Evolutionary conservation across 2,329 filamentous ascomycete genomes (phyloP), one percentile per base, ranked within the genome.

Genomic region (Aspergillus ochraceoroseus): DNA sequence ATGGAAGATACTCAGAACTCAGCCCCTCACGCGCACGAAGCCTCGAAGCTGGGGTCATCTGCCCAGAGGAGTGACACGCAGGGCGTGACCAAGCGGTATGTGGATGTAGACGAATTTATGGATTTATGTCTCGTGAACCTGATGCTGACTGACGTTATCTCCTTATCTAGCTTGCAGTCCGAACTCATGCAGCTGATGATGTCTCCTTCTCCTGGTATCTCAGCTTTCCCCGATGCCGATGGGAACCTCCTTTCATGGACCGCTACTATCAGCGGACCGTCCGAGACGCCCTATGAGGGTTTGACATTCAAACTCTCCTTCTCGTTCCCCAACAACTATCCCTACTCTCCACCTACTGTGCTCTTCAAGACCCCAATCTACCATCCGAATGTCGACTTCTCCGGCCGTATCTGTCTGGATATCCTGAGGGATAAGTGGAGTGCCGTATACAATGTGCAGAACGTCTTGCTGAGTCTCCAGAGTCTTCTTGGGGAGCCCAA

Each of bases 391-490:
- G 87, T 98, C 55, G 92, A 98, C 70, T 95, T 98, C 71, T 89
- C 85, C 3, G 92, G 92, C 27, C 80, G 92, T 41, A 98, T 98
- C 67, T 98, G 92, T 66, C 76, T 98, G 46, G 94, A 98, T 61
- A 98, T 98, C 54, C 75, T 98, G 51, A 96, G 95, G 76, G 92
- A 96, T 67, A 95, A 95, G 72, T 98, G 92, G 92, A 95, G 88
- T 44, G 88, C 92, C 12, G 89, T 94, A 29, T 94, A 95, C 76
- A 96, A 96, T 61, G 88, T 94, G 47, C 87, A 94, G 66, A 94
- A 85, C 32, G 87, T 98, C 32, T 73, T 98, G 40, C 67, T 98
- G 57, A 96, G 90, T 56, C 70, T 98, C 67, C 92, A 98, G 70
- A 95, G 89, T 67, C 71, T 98, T 59, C 76, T 98, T 20, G 92